Conservation (phyloP, 164 flowering plant genomes). For the Aristolochia fimbriata region DNA sequence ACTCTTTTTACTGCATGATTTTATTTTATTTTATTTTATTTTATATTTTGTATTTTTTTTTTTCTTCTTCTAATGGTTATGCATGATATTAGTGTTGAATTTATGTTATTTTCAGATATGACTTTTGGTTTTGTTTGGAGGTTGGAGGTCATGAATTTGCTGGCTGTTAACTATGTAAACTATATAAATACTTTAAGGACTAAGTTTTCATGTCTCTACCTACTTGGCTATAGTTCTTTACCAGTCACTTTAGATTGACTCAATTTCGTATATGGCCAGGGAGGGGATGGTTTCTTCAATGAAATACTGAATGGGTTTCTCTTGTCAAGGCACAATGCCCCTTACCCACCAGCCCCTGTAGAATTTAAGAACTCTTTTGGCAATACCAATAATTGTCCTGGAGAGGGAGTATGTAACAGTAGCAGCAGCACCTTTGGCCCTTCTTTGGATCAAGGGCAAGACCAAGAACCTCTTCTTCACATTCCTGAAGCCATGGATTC, state of each 20-base stretch:
- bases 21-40: too few relatives aligned
- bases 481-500: slow-evolving; percentile 19
- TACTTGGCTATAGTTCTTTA: too few relatives aligned
- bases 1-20: too few relatives aligned
- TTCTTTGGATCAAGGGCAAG: slow-evolving; percentile 29
- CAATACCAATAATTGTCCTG: slow-evolving; percentile 2
- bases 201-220: too few relatives aligned
- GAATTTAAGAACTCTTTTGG: slow-evolving; percentile 31
- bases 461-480: slow-evolving; percentile 39
- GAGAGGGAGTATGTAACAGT: not conserved
- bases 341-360: slow-evolving; percentile 67
- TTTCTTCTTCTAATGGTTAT: too few relatives aligned
- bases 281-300: slow-evolving; percentile 97
- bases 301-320: slow-evolving; percentile 89
- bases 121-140: too few relatives aligned
- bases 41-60: too few relatives aligned
- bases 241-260: not conserved
- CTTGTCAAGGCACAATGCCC: slow-evolving; percentile 53
- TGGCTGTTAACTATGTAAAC: too few relatives aligned
- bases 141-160: too few relatives aligned
- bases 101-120: too few relatives aligned
- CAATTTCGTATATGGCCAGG: slow-evolving; percentile 34
- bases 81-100: too few relatives aligned
- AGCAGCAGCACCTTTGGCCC: slow-evolving; percentile 5
- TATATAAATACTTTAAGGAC: too few relatives aligned